phyloP scores from a whole-genome alignment of 176 grass and related monocot species.

The Phoenix dactylifera region DNA sequence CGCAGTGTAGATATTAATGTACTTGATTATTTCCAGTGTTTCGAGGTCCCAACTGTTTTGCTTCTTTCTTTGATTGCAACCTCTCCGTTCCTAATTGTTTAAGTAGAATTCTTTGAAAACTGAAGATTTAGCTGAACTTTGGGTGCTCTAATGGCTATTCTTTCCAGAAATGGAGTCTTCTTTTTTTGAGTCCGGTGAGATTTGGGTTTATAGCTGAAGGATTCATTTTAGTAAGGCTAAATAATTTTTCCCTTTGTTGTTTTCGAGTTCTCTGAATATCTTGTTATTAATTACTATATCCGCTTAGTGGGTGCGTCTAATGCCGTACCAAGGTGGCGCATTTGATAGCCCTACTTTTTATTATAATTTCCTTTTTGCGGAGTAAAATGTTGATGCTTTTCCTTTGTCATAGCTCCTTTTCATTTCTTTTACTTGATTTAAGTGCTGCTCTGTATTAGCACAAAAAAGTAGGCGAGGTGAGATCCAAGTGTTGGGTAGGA shows the following conservation, averaged over 20 bases:
- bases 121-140: not conserved
- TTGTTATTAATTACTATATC: slow-evolving; percentile 61
- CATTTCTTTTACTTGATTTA: slow-evolving; percentile 29
- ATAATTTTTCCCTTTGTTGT: slow-evolving; percentile 2
- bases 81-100: no score
- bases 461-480: slow-evolving; percentile 3
- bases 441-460: slow-evolving; percentile 7
- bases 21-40: no score
- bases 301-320: slow-evolving; percentile 8
- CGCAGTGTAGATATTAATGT: no score
- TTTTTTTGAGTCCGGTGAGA: not conserved
- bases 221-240: no score
- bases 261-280: slow-evolving; percentile 34
- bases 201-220: no score
- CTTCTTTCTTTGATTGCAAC: no score
- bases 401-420: slow-evolving; percentile 25
- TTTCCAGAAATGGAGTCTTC: not conserved
- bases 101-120: not conserved
- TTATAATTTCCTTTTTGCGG: no score
- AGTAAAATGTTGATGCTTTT: slow-evolving; percentile 4
- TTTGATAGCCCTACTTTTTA: not conserved
- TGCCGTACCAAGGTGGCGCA: slow-evolving; percentile 10
- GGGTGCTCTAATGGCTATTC: not conserved
- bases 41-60: no score
- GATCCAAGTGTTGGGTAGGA: slow-evolving; percentile 14